A percentile compares a stretch with the other conserved stretches of the same genome.
phyloP scores from a whole-genome alignment of 1,139 yeast genomes.

The Hyphopichia khmerensis region DNA sequence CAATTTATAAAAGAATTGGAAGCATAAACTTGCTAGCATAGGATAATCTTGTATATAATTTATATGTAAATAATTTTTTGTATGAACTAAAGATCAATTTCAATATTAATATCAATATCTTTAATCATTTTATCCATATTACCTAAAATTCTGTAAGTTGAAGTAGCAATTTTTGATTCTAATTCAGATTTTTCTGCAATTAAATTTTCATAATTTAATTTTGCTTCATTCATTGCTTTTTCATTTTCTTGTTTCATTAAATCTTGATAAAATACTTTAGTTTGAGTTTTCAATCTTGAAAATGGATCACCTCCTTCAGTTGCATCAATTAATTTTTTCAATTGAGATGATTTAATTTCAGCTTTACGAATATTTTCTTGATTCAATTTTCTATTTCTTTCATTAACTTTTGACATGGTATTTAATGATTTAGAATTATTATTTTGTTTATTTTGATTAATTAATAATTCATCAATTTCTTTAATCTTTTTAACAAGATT shows the following conservation, averaged over 20 bases:
- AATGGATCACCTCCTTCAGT: slow-evolving; percentile 74
- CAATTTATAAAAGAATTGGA: slow-evolving; percentile 37
- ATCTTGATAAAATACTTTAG: slow-evolving; percentile 74
- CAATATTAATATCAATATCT: slow-evolving; percentile 35
- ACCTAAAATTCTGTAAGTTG: slow-evolving; percentile 46
- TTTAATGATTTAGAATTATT: slow-evolving; percentile 23
- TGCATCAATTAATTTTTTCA: slow-evolving; percentile 48
- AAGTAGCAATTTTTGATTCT: slow-evolving; percentile 40
- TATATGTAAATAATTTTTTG: no score
- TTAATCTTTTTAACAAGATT: slow-evolving; percentile 46
- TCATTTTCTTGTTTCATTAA: slow-evolving; percentile 45
- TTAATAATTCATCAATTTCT: slow-evolving; percentile 29
- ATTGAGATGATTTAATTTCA: slow-evolving; percentile 63
- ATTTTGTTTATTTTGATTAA: slow-evolving; percentile 21
- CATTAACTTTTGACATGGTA: slow-evolving; percentile 64
- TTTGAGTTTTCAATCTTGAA: slow-evolving; percentile 81
- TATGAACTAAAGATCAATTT: slow-evolving; percentile 15
- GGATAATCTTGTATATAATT: neutral
- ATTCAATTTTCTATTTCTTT: slow-evolving; percentile 81
- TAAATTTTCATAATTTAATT: slow-evolving; percentile 31
- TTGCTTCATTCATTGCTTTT: slow-evolving; percentile 43
- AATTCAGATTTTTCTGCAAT: slow-evolving; percentile 37
- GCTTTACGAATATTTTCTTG: slow-evolving; percentile 77
- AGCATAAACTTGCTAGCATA: neutral
- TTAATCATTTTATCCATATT: slow-evolving; percentile 42